phyloP scores from a whole-genome alignment of 768 basidiomycete genomes.

The Pleurotus ostreatus region DNA sequence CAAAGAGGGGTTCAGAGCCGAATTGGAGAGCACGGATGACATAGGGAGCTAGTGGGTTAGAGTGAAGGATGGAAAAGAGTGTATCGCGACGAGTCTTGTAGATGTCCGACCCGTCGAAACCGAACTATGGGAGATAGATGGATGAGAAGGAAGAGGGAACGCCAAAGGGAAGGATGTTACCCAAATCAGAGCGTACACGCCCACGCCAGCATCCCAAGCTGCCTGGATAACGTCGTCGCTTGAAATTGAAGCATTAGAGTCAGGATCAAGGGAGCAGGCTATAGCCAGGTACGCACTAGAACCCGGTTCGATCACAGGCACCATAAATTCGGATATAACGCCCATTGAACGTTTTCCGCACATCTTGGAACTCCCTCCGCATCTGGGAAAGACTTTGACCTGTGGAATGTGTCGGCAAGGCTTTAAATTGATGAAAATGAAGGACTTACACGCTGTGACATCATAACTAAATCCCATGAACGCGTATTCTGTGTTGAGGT shows the following conservation, averaged over 20 bases:
- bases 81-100: constrained; percentile 54
- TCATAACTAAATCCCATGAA: constrained; percentile 81
- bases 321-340: constrained; percentile 65
- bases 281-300: constrained; percentile 33
- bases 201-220: constrained; percentile 63
- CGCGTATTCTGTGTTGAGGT: constrained; percentile 58
- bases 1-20: constrained; percentile 68
- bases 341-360: constrained; percentile 53
- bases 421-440: neutral
- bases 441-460: constrained; percentile 52
- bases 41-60: constrained; percentile 59
- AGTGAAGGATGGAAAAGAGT: constrained; percentile 48
- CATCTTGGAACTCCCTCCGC: constrained; percentile 53
- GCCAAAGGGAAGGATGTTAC: constrained; percentile 21
- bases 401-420: constrained; percentile 16
- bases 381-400: constrained; percentile 56
- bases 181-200: constrained; percentile 75
- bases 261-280: neutral
- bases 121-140: constrained; percentile 31
- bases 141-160: constrained; percentile 1
- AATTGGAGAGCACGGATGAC: constrained; percentile 66
- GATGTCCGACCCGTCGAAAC: constrained; percentile 40
- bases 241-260: neutral
- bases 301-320: constrained; percentile 39
- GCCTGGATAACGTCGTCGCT: constrained; percentile 61